Conservation (phyloP, 208 protist species). For the Leishmania tropica region DNA sequence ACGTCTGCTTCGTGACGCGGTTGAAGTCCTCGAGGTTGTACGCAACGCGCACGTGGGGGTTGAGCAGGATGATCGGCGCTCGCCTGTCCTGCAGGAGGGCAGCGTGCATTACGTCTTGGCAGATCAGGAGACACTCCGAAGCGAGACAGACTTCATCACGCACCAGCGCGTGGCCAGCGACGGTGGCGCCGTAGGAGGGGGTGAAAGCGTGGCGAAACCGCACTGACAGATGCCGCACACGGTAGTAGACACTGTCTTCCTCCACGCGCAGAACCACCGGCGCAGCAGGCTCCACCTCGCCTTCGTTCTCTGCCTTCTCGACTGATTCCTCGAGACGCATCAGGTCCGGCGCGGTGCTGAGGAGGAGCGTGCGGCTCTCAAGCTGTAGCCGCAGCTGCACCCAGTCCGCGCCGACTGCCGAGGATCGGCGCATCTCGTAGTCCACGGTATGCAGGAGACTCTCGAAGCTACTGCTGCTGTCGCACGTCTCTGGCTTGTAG, state of each 20-base stretch:
- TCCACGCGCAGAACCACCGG: background rate
- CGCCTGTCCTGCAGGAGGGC: slow-evolving; percentile 44
- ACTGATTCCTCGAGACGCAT: background rate
- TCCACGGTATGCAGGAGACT: slow-evolving; percentile 7
- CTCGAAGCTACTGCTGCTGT: slow-evolving; percentile 16
- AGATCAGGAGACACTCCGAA: slow-evolving; percentile 76
- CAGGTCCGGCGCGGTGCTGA: background rate
- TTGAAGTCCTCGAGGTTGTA: slow-evolving; percentile 60
- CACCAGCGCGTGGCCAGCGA: slow-evolving; percentile 10
- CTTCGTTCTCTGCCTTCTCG: too few relatives aligned
- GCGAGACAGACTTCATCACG: slow-evolving; percentile 56
- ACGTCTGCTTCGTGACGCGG: slow-evolving; percentile 25
- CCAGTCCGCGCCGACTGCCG: background rate
- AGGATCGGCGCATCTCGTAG: background rate
- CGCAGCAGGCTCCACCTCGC: background rate
- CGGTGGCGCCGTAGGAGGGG: slow-evolving; percentile 56
- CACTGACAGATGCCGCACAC: slow-evolving; percentile 33
- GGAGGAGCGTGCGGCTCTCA: background rate
- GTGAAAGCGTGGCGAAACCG: slow-evolving; percentile 61
- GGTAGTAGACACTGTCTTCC: slow-evolving; percentile 40
- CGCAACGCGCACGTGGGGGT: slow-evolving; percentile 66
- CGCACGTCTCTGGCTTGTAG: slow-evolving; percentile 17
- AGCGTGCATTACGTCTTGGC: slow-evolving; percentile 64
- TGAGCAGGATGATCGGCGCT: slow-evolving; percentile 67
- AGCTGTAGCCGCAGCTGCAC: background rate